Percentiles rank a stretch among this genome's conserved stretches.
Conservation (phyloP, 2,329 filamentous ascomycete species). For the Colletotrichum sp. region DNA sequence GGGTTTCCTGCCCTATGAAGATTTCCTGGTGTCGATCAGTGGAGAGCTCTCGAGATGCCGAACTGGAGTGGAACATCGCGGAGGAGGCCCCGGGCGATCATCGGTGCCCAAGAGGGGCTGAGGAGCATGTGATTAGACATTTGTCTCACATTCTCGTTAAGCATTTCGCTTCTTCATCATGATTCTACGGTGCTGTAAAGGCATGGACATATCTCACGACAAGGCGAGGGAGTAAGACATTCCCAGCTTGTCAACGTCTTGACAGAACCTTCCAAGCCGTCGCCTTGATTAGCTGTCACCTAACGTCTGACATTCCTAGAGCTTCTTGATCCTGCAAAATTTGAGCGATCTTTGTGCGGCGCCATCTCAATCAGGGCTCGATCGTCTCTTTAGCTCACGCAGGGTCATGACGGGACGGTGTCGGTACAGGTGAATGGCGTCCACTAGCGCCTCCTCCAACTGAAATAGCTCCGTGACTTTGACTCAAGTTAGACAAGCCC, state of each 20-base stretch:
- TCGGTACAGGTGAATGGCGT: neutral
- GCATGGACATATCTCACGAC: neutral
- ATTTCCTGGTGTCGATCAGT: neutral
- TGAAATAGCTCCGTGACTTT: neutral
- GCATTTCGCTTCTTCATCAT: neutral
- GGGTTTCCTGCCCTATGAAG: neutral
- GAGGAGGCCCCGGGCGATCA: neutral
- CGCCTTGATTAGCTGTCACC: neutral
- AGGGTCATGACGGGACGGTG: neutral
- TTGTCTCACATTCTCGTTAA: neutral
- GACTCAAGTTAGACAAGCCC: neutral
- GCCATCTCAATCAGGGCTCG: neutral
- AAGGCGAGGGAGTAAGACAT: neutral
- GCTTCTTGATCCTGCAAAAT: neutral
- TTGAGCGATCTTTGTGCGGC: neutral
- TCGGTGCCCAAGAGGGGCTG: neutral
- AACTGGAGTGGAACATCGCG: neutral
- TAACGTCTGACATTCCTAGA: neutral
- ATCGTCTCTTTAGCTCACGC: neutral
- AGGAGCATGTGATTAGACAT: neutral
- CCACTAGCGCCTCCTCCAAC: neutral
- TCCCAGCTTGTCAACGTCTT: neutral
- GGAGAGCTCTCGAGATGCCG: neutral
- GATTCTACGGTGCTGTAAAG: too few relatives aligned
- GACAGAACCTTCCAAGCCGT: neutral